Evolutionary conservation across 2,329 filamentous ascomycete species (phyloP), one percentile per base, ranked within the genome.

Genomic region (Phoma sp.): DNA sequence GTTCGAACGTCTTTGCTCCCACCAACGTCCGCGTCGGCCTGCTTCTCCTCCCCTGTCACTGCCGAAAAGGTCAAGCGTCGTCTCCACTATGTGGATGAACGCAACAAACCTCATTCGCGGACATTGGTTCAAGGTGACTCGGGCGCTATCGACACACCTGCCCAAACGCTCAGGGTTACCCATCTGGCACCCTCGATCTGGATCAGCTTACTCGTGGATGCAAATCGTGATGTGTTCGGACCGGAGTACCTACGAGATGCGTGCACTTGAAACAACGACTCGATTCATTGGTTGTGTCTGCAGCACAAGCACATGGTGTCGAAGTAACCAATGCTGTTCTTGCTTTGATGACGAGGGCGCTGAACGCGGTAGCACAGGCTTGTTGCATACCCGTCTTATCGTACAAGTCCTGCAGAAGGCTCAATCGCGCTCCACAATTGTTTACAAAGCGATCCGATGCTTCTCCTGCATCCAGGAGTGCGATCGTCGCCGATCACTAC

Each of bases 11-110:
- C 58, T 59, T 51, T 49, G 69, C 55, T 63, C 59, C 48, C 53
- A 64, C 51, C 62, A 71, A 71, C 67, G 64, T 68, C 65, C 70
- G 69, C 65, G 60, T 70, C 64, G 58, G 48, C 64, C 61, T 68
- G 63, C 67, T 65, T 54, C 55, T 39, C 29, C 25, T 51, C 45
- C 63, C 62, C 54, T 64, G 64, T 65, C 59, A 55, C 25, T 43
- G 46, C 61, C 44, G 35, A 48, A 59, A 44, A 55, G 55, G 59
- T 54, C 51, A 64, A 65, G 58, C 60, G 61, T 44, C 43, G 33
- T 48, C 60, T 58, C 57, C 61, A 62, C 60, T 49, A 43, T 44
- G 52, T 67, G 62, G 63, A 61, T 64, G 55, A 58, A 49, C 46
- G 43, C 54, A 51, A 45, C 52, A 25, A 57, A 57, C 38, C 39